phyloP scores from a whole-genome alignment of 352 stramenopile genomes.

The Phytophthora hybrid region DNA sequence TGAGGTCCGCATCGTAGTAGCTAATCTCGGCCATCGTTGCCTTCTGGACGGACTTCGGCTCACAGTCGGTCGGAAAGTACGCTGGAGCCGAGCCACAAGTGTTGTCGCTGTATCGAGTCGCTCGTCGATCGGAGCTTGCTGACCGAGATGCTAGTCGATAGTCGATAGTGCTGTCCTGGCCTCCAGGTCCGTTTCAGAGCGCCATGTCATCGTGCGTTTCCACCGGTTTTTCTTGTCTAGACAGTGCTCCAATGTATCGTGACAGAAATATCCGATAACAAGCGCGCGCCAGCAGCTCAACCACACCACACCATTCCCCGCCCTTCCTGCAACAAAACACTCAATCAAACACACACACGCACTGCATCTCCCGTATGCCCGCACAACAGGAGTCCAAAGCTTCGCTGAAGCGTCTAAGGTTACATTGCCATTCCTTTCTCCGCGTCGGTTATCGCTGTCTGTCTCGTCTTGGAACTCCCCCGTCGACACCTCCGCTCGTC shows the following conservation, averaged over 20 bases:
- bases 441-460: constrained; percentile 36
- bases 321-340: background rate
- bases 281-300: constrained; percentile 3
- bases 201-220: constrained; percentile 32
- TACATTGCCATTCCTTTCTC: constrained; percentile 45
- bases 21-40: constrained; percentile 83
- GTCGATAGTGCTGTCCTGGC: constrained; percentile 10
- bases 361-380: background rate
- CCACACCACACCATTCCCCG: constrained; percentile 5
- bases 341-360: constrained; percentile 5
- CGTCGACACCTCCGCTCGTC: constrained; percentile 11
- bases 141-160: background rate
- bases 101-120: constrained; percentile 11
- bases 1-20: constrained; percentile 89
- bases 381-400: constrained; percentile 9
- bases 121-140: constrained; percentile 16
- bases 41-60: background rate
- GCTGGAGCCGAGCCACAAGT: background rate
- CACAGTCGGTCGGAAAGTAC: constrained; percentile 16
- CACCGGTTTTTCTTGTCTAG: constrained; percentile 35
- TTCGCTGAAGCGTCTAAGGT: constrained; percentile 46
- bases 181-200: constrained; percentile 35
- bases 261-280: constrained; percentile 40
- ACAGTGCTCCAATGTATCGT: constrained; percentile 6
- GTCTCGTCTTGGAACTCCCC: constrained; percentile 3